Conservation (phyloP, 148 eudicot species). For the Arbutus unedo region DNA sequence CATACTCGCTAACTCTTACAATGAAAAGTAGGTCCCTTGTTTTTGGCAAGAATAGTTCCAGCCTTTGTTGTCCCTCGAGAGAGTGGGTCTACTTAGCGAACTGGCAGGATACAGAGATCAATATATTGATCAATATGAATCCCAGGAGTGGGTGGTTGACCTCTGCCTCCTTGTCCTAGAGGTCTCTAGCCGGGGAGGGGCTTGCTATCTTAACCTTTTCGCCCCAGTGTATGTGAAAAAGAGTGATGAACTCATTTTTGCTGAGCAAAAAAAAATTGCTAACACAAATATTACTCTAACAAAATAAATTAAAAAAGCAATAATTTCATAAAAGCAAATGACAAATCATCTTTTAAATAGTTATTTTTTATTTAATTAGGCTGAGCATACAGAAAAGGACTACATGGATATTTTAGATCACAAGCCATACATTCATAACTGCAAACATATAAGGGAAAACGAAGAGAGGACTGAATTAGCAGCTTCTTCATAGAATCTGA, state of each 20-base stretch:
- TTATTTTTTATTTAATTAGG: neutral
- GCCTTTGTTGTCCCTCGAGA: too few species aligned
- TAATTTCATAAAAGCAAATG: neutral
- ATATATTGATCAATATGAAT: too few species aligned
- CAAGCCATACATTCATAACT: neutral
- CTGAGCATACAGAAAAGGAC: neutral
- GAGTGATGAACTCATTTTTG: neutral
- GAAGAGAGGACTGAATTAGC: neutral
- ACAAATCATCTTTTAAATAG: neutral
- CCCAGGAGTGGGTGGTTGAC: neutral
- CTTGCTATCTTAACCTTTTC: constrained; percentile 8
- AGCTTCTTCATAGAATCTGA: neutral
- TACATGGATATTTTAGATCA: neutral
- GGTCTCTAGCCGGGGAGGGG: constrained; percentile 8
- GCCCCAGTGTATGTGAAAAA: neutral
- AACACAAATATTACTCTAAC: too few species aligned
- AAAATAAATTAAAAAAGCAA: too few species aligned
- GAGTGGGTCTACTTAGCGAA: too few species aligned
- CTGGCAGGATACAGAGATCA: too few species aligned
- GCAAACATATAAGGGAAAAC: neutral
- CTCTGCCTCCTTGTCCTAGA: neutral
- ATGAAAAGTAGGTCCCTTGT: too few species aligned
- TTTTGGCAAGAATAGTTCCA: too few species aligned
- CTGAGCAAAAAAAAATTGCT: too few species aligned
- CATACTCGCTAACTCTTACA: too few species aligned